Evolutionary conservation across 306 rosid species (phyloP).

Genomic region (Citrullus colocynthis): DNA sequence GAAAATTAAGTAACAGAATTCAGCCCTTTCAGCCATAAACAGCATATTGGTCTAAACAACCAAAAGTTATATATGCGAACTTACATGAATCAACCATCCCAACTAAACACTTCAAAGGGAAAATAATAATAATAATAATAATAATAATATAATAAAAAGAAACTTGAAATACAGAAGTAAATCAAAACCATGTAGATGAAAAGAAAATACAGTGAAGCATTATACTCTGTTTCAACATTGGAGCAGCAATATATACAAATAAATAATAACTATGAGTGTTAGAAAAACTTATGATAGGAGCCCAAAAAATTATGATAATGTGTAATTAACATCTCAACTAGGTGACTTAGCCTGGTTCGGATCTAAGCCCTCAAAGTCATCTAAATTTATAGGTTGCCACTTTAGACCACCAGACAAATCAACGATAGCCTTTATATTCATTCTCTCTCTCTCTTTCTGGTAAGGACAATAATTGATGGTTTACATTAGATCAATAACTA

Average conservation of each 20-base stretch:
- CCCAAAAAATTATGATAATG: background rate
- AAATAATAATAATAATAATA: background rate
- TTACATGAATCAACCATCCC: background rate
- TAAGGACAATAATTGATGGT: background rate
- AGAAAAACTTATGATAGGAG: background rate
- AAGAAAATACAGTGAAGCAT: background rate
- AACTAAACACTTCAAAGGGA: background rate
- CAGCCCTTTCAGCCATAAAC: constrained; percentile 9
- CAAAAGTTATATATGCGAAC: background rate
- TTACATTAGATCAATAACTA: background rate
- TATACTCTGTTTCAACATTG: background rate
- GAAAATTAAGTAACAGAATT: constrained; percentile 14
- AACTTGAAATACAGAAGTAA: background rate
- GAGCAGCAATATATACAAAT: background rate
- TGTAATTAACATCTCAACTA: background rate
- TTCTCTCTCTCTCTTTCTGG: background rate
- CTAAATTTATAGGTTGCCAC: background rate
- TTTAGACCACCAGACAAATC: background rate
- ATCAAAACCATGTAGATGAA: background rate
- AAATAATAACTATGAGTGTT: background rate
- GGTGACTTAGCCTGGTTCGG: background rate
- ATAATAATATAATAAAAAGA: background rate
- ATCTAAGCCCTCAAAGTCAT: background rate
- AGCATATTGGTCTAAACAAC: background rate
- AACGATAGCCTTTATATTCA: background rate